phyloP scores from a whole-genome alignment of 1,139 yeast genomes.

The Taphrina wiesneri region DNA sequence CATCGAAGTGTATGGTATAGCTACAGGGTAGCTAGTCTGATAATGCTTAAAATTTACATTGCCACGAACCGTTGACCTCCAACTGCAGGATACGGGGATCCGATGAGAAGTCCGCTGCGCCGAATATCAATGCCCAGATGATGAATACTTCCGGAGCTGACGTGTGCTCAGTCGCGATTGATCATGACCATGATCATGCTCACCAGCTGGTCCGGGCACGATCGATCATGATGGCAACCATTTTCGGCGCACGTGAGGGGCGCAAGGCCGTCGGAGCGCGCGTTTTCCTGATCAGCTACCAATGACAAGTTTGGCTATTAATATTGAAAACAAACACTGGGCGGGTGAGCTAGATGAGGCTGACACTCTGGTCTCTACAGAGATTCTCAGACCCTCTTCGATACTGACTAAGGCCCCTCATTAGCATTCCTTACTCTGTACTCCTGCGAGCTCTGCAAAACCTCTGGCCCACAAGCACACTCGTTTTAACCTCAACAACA shows the following conservation, averaged over 20 bases:
- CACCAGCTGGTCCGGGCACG: too few relatives aligned
- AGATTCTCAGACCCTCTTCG: not conserved
- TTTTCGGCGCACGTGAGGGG: not conserved
- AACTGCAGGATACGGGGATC: too few relatives aligned
- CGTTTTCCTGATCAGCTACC: not conserved
- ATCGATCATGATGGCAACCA: not conserved
- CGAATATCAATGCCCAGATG: too few relatives aligned
- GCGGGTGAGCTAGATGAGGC: not conserved
- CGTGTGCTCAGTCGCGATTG: too few relatives aligned
- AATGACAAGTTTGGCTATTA: not conserved
- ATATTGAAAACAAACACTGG: not conserved
- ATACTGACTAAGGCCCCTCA: not conserved
- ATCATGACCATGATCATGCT: too few relatives aligned
- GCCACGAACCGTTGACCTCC: too few relatives aligned
- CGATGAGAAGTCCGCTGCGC: too few relatives aligned
- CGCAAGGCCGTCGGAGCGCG: not conserved
- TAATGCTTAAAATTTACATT: too few relatives aligned
- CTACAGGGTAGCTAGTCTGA: too few relatives aligned
- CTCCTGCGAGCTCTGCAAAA: not conserved
- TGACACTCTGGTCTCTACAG: not conserved
- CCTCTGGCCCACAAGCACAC: not conserved
- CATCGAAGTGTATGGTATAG: too few relatives aligned
- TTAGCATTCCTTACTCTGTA: not conserved
- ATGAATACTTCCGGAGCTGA: too few relatives aligned
- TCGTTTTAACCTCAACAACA: not conserved